Evolutionary conservation across 768 basidiomycete species (phyloP).

Genomic region (Thelephora aurantiotincta): DNA sequence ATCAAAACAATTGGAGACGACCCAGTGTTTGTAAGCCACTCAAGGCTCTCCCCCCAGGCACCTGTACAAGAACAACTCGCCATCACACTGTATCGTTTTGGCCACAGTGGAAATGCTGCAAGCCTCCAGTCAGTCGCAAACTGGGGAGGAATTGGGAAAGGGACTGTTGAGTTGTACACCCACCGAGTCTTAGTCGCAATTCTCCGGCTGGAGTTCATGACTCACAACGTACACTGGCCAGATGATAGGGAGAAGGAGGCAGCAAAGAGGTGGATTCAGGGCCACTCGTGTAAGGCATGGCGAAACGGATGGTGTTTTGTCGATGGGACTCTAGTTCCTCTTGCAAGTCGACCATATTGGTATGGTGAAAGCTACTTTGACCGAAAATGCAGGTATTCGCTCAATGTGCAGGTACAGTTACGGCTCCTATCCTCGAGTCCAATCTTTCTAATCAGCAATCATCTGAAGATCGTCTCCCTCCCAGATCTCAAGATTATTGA

Average conservation of each 20-base stretch:
- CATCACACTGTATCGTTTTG: slow-evolving; percentile 24
- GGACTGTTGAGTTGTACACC: slow-evolving; percentile 17
- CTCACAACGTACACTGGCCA: slow-evolving; percentile 14
- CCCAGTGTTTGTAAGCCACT: slow-evolving; percentile 16
- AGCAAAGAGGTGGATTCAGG: slow-evolving; percentile 24
- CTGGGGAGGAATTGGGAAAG: slow-evolving; percentile 24
- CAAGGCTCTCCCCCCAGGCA: slow-evolving; percentile 13
- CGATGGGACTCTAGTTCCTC: slow-evolving; percentile 25
- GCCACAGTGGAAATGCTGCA: slow-evolving; percentile 25
- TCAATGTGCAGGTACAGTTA: slow-evolving; percentile 13
- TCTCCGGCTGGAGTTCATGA: too few relatives aligned
- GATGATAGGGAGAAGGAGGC: slow-evolving; percentile 19
- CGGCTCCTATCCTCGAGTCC: not conserved
- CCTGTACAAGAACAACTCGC: slow-evolving; percentile 20
- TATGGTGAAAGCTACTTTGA: slow-evolving; percentile 25
- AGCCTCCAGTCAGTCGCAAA: slow-evolving; percentile 17
- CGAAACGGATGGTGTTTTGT: slow-evolving; percentile 21
- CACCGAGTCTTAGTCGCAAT: slow-evolving; percentile 19
- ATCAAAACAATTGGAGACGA: slow-evolving; percentile 11
- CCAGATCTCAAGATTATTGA: slow-evolving; percentile 25
- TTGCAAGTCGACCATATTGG: slow-evolving; percentile 18
- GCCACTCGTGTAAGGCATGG: slow-evolving; percentile 20
- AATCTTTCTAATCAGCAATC: not conserved
- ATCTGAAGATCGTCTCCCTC: slow-evolving; percentile 11
- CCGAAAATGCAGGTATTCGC: slow-evolving; percentile 23